These are phyloP conservation scores for Flaveria brownii DNA, from an alignment of 129 eudicot genomes.

Conservation along the genomic window DNA sequence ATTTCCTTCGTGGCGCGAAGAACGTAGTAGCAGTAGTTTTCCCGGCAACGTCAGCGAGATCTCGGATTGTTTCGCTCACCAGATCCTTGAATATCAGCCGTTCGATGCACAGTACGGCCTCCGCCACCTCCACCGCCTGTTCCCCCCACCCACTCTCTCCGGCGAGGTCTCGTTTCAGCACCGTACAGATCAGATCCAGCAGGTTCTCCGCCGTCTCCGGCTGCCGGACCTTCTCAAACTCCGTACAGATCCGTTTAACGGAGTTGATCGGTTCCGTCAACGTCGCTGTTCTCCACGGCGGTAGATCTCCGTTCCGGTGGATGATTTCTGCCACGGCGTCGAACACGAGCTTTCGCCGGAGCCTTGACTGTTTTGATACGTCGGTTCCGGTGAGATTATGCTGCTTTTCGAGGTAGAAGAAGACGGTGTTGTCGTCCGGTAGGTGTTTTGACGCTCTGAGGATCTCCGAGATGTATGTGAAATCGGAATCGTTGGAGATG, in stretches of 20 bases:
- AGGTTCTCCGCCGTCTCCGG: conserved; percentile 44
- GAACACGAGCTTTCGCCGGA: conserved; percentile 67
- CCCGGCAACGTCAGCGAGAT: conserved; percentile 66
- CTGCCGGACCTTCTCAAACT: conserved; percentile 58
- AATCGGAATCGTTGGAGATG: conserved; percentile 16
- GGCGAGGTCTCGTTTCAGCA: conserved; percentile 66
- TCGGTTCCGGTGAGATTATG: conserved; percentile 50
- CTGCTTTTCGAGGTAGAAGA: conserved; percentile 61
- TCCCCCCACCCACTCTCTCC: conserved; percentile 67
- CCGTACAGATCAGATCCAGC: conserved; percentile 60
- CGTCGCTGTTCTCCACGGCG: conserved; percentile 57
- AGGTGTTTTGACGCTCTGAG: conserved; percentile 64
- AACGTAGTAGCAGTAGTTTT: conserved; percentile 25
- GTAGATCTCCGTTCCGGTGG: conserved; percentile 50
- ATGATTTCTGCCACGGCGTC: conserved; percentile 61
- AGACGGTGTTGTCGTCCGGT: conserved; percentile 63
- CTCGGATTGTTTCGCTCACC: conserved; percentile 66
- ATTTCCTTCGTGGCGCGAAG: conserved; percentile 75
- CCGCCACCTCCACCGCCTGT: conserved; percentile 63
- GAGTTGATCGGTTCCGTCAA: conserved; percentile 21
- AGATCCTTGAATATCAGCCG: conserved; percentile 87
- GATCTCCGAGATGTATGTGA: conserved; percentile 57
- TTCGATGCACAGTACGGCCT: conserved; percentile 74
- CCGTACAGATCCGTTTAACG: conserved; percentile 50
- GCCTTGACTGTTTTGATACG: conserved; percentile 47